These are phyloP conservation scores for Waltergamsia citrina DNA, from an alignment of 2,329 filamentous ascomycete species.

Conservation along the genomic window DNA sequence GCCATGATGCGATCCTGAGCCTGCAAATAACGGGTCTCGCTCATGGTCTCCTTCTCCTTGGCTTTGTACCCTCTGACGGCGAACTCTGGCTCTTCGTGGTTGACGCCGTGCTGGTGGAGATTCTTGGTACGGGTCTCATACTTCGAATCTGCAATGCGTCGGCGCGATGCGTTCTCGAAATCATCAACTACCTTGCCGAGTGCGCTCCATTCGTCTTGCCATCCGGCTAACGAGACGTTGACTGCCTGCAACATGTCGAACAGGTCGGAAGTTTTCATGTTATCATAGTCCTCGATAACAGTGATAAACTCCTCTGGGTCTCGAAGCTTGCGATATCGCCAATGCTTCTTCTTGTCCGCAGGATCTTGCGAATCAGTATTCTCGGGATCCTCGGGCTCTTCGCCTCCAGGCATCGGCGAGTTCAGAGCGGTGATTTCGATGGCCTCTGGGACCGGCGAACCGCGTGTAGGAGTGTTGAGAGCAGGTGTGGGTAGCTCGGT, in stretches of 20 bases:
- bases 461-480: slow-evolving; percentile 25
- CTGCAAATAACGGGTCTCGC: slow-evolving; percentile 36
- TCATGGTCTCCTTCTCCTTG: slow-evolving; percentile 29
- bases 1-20: slow-evolving; percentile 50
- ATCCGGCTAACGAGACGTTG: slow-evolving; percentile 35
- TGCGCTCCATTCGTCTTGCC: slow-evolving; percentile 44
- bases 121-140: slow-evolving; percentile 35
- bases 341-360: slow-evolving; percentile 19
- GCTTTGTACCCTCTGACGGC: slow-evolving; percentile 43
- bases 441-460: slow-evolving; percentile 28
- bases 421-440: slow-evolving; percentile 24
- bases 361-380: slow-evolving; percentile 22
- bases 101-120: slow-evolving; percentile 26
- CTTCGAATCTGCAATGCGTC: slow-evolving; percentile 36
- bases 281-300: slow-evolving; percentile 38
- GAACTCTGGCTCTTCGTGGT: slow-evolving; percentile 41
- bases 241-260: slow-evolving; percentile 32
- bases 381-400: slow-evolving; percentile 25
- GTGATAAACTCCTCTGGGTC: slow-evolving; percentile 38
- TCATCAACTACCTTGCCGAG: slow-evolving; percentile 43
- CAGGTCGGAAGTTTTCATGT: slow-evolving; percentile 36
- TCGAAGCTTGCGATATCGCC: slow-evolving; percentile 39
- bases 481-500: slow-evolving; percentile 24
- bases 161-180: slow-evolving; percentile 45
- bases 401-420: slow-evolving; percentile 25